A percentile compares a stretch with the other conserved stretches of the same genome.
These are phyloP conservation scores for Blumeriella jaapii DNA, from an alignment of 2,329 filamentous ascomycete genomes.

Conservation along the genomic window DNA sequence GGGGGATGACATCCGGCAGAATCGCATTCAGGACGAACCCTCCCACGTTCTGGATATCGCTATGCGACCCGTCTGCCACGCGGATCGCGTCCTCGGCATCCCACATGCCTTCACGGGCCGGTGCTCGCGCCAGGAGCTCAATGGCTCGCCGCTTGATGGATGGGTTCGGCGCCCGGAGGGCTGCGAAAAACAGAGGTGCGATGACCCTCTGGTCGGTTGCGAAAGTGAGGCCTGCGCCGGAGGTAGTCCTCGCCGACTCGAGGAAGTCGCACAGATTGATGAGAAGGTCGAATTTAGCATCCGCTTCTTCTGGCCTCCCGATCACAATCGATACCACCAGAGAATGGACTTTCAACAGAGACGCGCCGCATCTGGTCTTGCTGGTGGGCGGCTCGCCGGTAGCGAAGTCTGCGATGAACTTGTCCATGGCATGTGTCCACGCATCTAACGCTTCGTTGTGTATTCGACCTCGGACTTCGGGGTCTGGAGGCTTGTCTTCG, in stretches of 20 bases:
- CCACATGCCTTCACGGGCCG: slow-evolving; percentile 24
- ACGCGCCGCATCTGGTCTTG: slow-evolving; percentile 41
- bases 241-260: slow-evolving; percentile 3
- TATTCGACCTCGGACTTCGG: slow-evolving; percentile 8
- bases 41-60: slow-evolving; percentile 4
- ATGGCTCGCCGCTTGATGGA: slow-evolving; percentile 13
- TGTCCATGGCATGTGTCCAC: slow-evolving; percentile 16
- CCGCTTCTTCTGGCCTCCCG: slow-evolving; percentile 7
- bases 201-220: slow-evolving; percentile 20
- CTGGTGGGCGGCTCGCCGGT: slow-evolving; percentile 31
- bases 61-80: slow-evolving; percentile 11
- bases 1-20: slow-evolving; percentile 3
- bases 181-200: slow-evolving; percentile 20
- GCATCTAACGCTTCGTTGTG: slow-evolving; percentile 9
- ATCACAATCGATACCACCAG: slow-evolving; percentile 17
- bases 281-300: slow-evolving; percentile 18
- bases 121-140: slow-evolving; percentile 14
- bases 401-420: slow-evolving; percentile 7
- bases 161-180: slow-evolving; percentile 11
- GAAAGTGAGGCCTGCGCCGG: slow-evolving; percentile 9
- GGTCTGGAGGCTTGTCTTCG: slow-evolving; percentile 38
- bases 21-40: slow-evolving; percentile 3
- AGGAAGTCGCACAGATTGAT: slow-evolving; percentile 17
- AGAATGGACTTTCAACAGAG: slow-evolving; percentile 26
- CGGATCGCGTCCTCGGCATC: slow-evolving; percentile 17